Conservation (phyloP, 1,284 basidiomycete species). For the Ceratobasidium theobromae region DNA sequence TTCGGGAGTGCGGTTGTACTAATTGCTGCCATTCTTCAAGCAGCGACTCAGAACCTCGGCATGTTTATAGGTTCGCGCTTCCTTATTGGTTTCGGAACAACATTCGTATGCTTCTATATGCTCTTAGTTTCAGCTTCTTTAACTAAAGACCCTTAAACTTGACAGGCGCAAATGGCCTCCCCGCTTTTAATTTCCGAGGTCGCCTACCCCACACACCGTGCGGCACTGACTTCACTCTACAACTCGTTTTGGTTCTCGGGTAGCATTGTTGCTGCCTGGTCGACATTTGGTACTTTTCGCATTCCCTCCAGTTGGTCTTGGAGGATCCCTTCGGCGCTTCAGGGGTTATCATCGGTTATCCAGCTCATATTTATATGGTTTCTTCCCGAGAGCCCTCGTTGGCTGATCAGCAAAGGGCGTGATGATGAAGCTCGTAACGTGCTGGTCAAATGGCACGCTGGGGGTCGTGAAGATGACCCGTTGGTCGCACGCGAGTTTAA, state of each 20-base stretch:
- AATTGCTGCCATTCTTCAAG: slow-evolving; percentile 62
- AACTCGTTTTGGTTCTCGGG: slow-evolving; percentile 77
- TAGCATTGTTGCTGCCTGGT: slow-evolving; percentile 67
- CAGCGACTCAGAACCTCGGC: slow-evolving; percentile 64
- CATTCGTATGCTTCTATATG: slow-evolving; percentile 49
- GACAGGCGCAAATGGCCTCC: neutral
- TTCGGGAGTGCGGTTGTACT: slow-evolving; percentile 49
- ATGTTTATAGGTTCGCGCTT: slow-evolving; percentile 78
- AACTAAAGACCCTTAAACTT: slow-evolving; percentile 48
- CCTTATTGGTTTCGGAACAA: slow-evolving; percentile 76
- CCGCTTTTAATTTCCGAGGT: slow-evolving; percentile 58
- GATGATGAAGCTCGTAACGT: slow-evolving; percentile 54
- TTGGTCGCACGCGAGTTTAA: slow-evolving; percentile 71
- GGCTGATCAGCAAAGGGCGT: slow-evolving; percentile 62
- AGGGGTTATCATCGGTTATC: slow-evolving; percentile 53
- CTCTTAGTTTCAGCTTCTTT: slow-evolving; percentile 14
- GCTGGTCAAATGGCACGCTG: slow-evolving; percentile 74
- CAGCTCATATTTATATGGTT: slow-evolving; percentile 50
- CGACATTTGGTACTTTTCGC: slow-evolving; percentile 70
- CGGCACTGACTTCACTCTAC: slow-evolving; percentile 60
- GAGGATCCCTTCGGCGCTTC: slow-evolving; percentile 41
- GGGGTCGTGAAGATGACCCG: slow-evolving; percentile 64
- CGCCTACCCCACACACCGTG: slow-evolving; percentile 74
- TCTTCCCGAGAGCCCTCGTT: slow-evolving; percentile 52
- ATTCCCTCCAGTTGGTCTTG: slow-evolving; percentile 58